Evolutionary conservation across 805 yeast genomes (phyloP).

Genomic region (Suhomyces prunicola): DNA sequence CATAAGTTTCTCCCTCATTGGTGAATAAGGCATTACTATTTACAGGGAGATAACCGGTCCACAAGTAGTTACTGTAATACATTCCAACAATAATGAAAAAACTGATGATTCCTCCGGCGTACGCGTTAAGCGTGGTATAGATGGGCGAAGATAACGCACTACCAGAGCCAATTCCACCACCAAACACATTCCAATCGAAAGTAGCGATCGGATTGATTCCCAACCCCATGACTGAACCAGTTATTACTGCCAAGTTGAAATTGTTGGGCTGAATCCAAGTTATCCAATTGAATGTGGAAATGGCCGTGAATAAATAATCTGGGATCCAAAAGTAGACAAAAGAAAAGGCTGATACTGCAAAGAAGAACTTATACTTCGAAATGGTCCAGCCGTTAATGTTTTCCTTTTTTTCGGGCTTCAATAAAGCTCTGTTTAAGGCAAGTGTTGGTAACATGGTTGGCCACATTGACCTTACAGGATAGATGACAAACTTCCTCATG

Average conservation of each 20-base stretch:
- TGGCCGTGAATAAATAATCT: constrained; percentile 38
- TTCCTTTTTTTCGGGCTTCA: constrained; percentile 26
- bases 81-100: constrained; percentile 15
- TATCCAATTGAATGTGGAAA: constrained; percentile 51
- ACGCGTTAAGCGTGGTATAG: constrained; percentile 23
- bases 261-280: constrained; percentile 56
- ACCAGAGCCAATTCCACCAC: constrained; percentile 15
- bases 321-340: constrained; percentile 48
- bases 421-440: constrained; percentile 47
- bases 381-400: constrained; percentile 18
- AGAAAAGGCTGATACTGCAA: constrained; percentile 22
- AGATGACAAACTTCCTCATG: constrained; percentile 15
- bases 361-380: constrained; percentile 31
- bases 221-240: constrained; percentile 46
- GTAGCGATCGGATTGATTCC: constrained; percentile 55
- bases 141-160: constrained; percentile 43
- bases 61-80: constrained; percentile 17
- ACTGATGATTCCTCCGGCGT: constrained; percentile 12
- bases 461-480: constrained; percentile 15
- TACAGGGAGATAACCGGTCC: constrained; percentile 18
- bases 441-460: constrained; percentile 36
- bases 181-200: constrained; percentile 46
- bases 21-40: constrained; percentile 17
- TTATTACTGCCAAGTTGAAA: constrained; percentile 45
- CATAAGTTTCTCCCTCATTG: constrained; percentile 17